phyloP scores from a whole-genome alignment of 2,329 filamentous ascomycete genomes.

The Trichoderma lentiforme region DNA sequence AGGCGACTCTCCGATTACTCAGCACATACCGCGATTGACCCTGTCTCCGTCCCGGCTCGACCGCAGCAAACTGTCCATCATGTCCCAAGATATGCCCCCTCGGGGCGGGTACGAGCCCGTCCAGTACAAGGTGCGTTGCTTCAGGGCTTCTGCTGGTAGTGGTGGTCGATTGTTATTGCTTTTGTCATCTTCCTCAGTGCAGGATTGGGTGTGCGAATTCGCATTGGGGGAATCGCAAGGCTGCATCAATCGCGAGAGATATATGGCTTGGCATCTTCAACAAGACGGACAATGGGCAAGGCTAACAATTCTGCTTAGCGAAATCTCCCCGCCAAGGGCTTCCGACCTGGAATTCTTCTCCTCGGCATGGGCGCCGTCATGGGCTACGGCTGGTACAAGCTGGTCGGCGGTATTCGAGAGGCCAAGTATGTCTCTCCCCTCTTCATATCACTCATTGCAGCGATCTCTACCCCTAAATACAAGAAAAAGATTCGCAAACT shows the following conservation, averaged over 20 bases:
- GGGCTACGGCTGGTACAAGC: constrained; percentile 86
- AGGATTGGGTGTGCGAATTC: background rate
- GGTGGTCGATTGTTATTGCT: background rate
- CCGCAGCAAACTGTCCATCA: constrained; percentile 46
- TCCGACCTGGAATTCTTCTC: constrained; percentile 78
- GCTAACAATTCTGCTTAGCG: constrained; percentile 51
- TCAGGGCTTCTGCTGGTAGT: background rate
- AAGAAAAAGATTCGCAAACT: background rate
- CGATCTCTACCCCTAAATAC: background rate
- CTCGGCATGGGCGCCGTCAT: constrained; percentile 73
- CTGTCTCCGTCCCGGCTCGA: constrained; percentile 10
- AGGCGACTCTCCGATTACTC: background rate
- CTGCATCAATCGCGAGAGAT: background rate
- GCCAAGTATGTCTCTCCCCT: constrained; percentile 66
- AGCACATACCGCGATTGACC: constrained; percentile 13
- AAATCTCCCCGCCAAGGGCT: constrained; percentile 87
- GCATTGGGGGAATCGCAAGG: background rate
- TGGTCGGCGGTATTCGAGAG: constrained; percentile 80
- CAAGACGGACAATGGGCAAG: background rate
- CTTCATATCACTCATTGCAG: background rate
- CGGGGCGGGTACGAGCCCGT: constrained; percentile 90
- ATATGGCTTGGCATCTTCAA: background rate
- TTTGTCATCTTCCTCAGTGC: background rate
- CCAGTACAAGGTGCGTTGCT: constrained; percentile 80
- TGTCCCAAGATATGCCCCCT: constrained; percentile 98